Conservation (phyloP, 192 early-diverging fungal genomes). For the Backusella liffmaniae region DNA sequence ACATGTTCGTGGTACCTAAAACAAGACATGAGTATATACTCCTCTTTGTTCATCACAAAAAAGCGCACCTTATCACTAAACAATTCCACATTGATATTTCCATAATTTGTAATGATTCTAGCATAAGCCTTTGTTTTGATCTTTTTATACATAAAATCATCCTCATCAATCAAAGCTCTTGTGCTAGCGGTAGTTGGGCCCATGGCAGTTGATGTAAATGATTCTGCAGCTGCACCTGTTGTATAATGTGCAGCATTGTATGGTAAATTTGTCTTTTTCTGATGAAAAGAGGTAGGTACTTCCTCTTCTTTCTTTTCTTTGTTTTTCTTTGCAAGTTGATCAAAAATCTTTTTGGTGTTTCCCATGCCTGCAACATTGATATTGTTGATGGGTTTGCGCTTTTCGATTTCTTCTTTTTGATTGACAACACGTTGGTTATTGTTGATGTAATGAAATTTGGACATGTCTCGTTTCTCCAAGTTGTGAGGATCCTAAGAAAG, state of each 20-base stretch:
- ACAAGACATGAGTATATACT: constrained; percentile 21
- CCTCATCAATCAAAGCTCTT: constrained; percentile 67
- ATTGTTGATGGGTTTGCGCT: constrained; percentile 53
- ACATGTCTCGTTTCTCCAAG: constrained; percentile 60
- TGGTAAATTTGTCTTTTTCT: constrained; percentile 48
- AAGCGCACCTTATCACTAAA: constrained; percentile 64
- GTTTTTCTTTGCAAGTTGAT: constrained; percentile 46
- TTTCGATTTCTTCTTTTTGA: constrained; percentile 47
- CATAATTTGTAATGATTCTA: constrained; percentile 78
- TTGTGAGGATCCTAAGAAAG: constrained; percentile 69
- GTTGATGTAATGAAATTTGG: constrained; percentile 74
- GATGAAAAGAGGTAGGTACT: constrained; percentile 11
- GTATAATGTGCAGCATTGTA: constrained; percentile 87
- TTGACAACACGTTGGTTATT: constrained; percentile 62
- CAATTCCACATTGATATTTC: constrained; percentile 79
- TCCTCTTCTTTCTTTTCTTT: constrained; percentile 25
- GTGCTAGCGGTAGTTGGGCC: constrained; percentile 70
- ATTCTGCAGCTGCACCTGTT: constrained; percentile 69
- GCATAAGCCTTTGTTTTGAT: constrained; percentile 83
- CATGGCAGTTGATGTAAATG: constrained; percentile 87
- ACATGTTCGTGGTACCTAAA: constrained; percentile 78
- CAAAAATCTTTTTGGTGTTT: constrained; percentile 55
- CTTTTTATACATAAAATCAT: constrained; percentile 86
- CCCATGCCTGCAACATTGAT: constrained; percentile 65
- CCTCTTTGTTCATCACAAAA: neutral